A percentile compares a stretch with the other conserved stretches of the same genome.
Conservation (phyloP, 164 flowering plant genomes). For the Sedum album region DNA sequence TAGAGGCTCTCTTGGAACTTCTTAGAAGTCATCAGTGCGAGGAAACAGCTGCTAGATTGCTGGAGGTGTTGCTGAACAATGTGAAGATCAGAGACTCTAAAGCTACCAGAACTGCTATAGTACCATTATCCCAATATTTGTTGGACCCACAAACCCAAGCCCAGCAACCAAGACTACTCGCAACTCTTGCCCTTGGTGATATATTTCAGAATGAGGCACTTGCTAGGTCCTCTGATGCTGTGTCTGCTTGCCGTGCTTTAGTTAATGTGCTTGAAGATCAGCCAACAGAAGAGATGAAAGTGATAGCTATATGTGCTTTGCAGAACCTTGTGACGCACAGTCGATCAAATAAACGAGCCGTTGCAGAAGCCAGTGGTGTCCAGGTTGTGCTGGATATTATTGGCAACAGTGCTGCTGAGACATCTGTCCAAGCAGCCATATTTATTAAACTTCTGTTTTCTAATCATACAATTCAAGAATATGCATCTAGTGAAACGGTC, state of each 20-base stretch:
- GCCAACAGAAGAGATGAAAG: slow-evolving; percentile 99
- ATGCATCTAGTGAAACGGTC: slow-evolving; percentile 96
- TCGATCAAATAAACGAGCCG: slow-evolving; percentile 96
- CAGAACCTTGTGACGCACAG: slow-evolving; percentile 97
- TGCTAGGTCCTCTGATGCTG: slow-evolving; percentile 83
- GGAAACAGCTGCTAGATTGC: slow-evolving; percentile 63
- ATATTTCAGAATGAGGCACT: slow-evolving; percentile 91
- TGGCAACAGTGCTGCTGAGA: slow-evolving; percentile 84
- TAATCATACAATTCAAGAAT: slow-evolving; percentile 93
- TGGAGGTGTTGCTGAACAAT: slow-evolving; percentile 62
- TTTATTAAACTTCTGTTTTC: slow-evolving; percentile 89
- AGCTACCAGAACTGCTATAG: slow-evolving; percentile 71
- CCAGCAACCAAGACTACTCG: slow-evolving; percentile 86
- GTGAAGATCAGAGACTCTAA: slow-evolving; percentile 85
- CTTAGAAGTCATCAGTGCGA: slow-evolving; percentile 70
- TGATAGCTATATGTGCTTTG: slow-evolving; percentile 93
- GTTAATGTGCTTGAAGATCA: slow-evolving; percentile 96
- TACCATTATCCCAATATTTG: slow-evolving; percentile 89
- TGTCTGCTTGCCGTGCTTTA: slow-evolving; percentile 91
- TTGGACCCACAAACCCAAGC: slow-evolving; percentile 97
- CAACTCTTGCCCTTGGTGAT: slow-evolving; percentile 93
- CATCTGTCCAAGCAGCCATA: slow-evolving; percentile 96
- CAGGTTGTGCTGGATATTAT: slow-evolving; percentile 92
- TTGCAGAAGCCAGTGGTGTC: slow-evolving; percentile 98
- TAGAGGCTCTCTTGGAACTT: slow-evolving; percentile 71